Evolutionary conservation across 176 grass and related monocot genomes (phyloP), one percentile per base, ranked within the genome.

Genomic region (Carex pumila): DNA sequence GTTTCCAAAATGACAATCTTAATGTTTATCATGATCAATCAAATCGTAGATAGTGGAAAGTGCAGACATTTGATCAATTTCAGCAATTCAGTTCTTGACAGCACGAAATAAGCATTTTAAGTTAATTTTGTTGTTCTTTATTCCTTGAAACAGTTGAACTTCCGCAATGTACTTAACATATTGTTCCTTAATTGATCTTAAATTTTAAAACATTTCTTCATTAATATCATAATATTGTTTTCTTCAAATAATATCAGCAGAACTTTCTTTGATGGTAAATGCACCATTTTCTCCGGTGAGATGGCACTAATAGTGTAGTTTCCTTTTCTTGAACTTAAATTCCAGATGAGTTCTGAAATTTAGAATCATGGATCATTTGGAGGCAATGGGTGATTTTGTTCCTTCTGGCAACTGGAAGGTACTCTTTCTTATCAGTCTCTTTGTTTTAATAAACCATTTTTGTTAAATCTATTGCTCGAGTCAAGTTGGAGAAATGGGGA

Each of bases 371-470:
- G 90, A 87, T 67, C 83, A 83, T 85, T 41, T 78, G 32, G 92
- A 97, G 53, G 87, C 88, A 9, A 87, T 87, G 0, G 83, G 90
- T n/a, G 71, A 90, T 21, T 87, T 94, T 34, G 68, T 87, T 83
- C 17, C 78, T 32, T 53, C 84, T 63, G 85, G 84, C 34, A 89
- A 90, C 85, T 90, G 90, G 84, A 97, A 92, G 94, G 94, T 97
- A 88, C 71, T 87, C 65, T 12, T 25, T 15, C 55, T 55, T 18
- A 89, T 13, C 15, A 30, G 22, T 17, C 55, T 45, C 43, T 83
- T 4, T 79, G 76, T 83, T 53, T 29, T 79, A 61, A 63, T 50
- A 13, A 43, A 9, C n/a, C 81, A 22, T 79, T 83, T 83, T 14
- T 53, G 15, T 32, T 82, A 47, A 5, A 4, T 66, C 2, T 45